Base-by-base conservation (phyloP, 164 flowering plant species). In the Kalanchoe fedtschenkoi region DNA sequence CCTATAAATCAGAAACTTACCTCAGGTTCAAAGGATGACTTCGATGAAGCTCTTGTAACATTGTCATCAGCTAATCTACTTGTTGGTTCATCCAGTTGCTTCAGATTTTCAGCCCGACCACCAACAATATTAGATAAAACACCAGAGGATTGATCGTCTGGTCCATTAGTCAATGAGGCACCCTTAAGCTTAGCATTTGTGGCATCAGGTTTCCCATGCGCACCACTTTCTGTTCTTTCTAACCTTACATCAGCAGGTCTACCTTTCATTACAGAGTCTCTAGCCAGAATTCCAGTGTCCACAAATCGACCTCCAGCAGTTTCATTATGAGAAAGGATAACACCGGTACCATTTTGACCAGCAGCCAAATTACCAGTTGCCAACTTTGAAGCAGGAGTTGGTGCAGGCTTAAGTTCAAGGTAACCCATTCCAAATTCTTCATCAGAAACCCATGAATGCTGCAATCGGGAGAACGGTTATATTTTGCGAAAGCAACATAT, bases 361-460 rank as follows among this genome's bases (percentile, higher is more conserved):
- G 80, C 33, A 51, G 60, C 68, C 34, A 58, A 58, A 71, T 64
- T 73, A 57, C 73, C 68, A 56, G 76, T 64, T 38, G 72, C 66
- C 70, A 89, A 65, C 70, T 84, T 91, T 11, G 85, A 60, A 58
- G 87, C 80, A 72, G 76, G 69, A 24, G 84, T 61, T 60, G 82
- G 73, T 42, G 83, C 78, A 56, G 96, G 84, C 81, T 91, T 95
- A 57, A 87, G 39, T 34, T 91, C 96, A 74, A 87, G 75, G 73
- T 75, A 75, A 15, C 99, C 99, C 96, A 86, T 95, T 65, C 96
- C 77, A 80, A 95, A 95, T 71, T 95, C 99, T 65, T 95, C 99
- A 68, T 95, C 99, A 10, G 95, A 80, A 66, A 91, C 90, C 99
- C 99, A 95, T 37, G 88, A 83, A 57, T 89, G 80, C 99, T 95